These are phyloP conservation scores for Macrotyloma uniflorum DNA, from an alignment of 306 rosid species.

Conservation along the genomic window DNA sequence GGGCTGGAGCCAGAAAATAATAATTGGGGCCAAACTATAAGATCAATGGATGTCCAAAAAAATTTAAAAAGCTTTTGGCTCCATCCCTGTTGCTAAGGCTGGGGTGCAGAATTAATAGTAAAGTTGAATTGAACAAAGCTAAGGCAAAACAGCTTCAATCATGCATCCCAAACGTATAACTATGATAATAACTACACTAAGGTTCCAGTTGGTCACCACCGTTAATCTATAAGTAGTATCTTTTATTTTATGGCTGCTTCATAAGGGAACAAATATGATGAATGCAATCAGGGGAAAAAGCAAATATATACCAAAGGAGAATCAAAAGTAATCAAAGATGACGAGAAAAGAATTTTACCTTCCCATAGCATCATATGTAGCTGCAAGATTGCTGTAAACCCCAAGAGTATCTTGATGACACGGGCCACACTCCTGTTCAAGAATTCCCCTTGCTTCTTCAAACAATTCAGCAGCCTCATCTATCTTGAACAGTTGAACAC, in stretches of 20 bases:
- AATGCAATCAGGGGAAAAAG: background rate
- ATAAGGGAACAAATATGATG: slow-evolving; percentile 1
- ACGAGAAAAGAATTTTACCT: slow-evolving; percentile 57
- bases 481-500: slow-evolving; percentile 94
- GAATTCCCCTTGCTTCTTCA: slow-evolving; percentile 94
- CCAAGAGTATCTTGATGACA: slow-evolving; percentile 99
- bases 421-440: slow-evolving; percentile 92
- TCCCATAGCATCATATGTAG: slow-evolving; percentile 99
- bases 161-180: slow-evolving; percentile 22
- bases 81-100: background rate
- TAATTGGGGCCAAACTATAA: background rate
- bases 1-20: background rate
- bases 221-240: background rate
- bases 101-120: background rate
- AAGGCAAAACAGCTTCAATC: slow-evolving; percentile 9
- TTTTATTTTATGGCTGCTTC: background rate
- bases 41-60: background rate
- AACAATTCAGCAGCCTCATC: slow-evolving; percentile 96
- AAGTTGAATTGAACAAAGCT: background rate
- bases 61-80: background rate
- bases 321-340: slow-evolving; percentile 12
- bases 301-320: background rate
- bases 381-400: slow-evolving; percentile 96
- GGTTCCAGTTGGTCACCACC: background rate
- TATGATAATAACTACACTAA: background rate